These are phyloP conservation scores for Tuctoria greenei DNA, from an alignment of 176 grass and related monocot genomes.

Conservation along the genomic window DNA sequence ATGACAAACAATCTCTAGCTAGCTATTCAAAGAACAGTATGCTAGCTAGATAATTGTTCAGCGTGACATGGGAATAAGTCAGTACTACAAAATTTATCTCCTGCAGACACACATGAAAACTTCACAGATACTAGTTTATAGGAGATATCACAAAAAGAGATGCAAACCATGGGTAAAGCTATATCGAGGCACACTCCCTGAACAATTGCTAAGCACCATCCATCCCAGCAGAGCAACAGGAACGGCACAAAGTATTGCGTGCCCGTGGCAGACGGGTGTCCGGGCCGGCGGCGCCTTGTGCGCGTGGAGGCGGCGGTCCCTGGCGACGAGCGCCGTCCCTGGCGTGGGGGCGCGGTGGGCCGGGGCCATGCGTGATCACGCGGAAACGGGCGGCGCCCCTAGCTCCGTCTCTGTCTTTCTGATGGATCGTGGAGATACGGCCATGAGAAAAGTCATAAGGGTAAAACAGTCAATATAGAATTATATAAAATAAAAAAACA, in stretches of 20 bases:
- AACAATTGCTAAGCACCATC: conserved; percentile 32
- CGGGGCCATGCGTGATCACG: no score
- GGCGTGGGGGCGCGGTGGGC: no score
- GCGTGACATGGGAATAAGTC: neutral
- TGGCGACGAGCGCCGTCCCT: no score
- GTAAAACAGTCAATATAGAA: no score
- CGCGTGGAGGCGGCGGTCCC: no score
- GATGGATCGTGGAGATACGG: no score
- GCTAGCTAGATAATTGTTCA: conserved; percentile 33
- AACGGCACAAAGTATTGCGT: conserved; percentile 36
- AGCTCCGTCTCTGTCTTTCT: no score
- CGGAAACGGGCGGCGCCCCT: no score
- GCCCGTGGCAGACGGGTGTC: no score
- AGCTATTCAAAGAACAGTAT: conserved; percentile 12
- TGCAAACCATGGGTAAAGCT: neutral
- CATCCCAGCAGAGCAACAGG: conserved; percentile 18
- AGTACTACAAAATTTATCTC: neutral
- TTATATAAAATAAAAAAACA: no score
- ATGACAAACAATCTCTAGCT: conserved; percentile 20
- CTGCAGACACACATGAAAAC: conserved; percentile 21
- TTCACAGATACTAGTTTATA: neutral
- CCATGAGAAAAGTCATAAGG: no score
- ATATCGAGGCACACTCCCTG: conserved; percentile 31
- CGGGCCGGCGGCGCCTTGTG: no score
- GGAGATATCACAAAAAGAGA: conserved; percentile 1